phyloP scores from a whole-genome alignment of 2,329 filamentous ascomycete species.

The Chalaropsis thielavioides region DNA sequence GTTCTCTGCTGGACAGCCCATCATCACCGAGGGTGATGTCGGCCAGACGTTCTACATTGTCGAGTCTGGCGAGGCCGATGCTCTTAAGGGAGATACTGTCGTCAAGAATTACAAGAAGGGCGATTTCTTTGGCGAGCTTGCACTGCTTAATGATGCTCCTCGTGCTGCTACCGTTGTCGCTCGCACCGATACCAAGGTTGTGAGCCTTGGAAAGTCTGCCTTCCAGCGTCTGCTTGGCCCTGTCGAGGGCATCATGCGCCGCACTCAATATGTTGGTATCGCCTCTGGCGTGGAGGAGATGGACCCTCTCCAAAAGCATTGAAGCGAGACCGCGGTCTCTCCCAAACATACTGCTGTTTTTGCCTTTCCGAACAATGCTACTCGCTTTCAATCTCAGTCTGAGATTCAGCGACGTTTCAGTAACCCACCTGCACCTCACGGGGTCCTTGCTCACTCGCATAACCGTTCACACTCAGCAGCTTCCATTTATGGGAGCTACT shows the following conservation, averaged over 20 bases:
- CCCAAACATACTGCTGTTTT: constrained; percentile 5
- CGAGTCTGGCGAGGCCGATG: constrained; percentile 74
- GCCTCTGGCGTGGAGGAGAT: constrained; percentile 50
- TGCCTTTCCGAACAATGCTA: background rate
- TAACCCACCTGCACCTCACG: constrained; percentile 9
- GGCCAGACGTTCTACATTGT: constrained; percentile 86
- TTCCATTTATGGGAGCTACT: constrained; percentile 3
- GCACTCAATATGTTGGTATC: constrained; percentile 50
- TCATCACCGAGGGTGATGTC: constrained; percentile 83
- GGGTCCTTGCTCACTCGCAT: constrained; percentile 2
- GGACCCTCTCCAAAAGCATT: constrained; percentile 43
- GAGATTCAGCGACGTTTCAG: constrained; percentile 14
- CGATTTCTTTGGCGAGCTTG: constrained; percentile 94
- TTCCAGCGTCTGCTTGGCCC: constrained; percentile 89
- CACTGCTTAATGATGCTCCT: constrained; percentile 82
- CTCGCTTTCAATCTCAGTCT: background rate
- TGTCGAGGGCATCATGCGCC: constrained; percentile 86
- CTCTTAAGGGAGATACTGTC: constrained; percentile 60
- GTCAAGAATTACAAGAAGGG: constrained; percentile 79
- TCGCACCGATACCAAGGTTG: constrained; percentile 79
- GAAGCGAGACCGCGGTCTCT: constrained; percentile 13
- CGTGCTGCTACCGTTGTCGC: constrained; percentile 80
- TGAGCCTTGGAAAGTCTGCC: constrained; percentile 78
- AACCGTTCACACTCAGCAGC: constrained; percentile 10
- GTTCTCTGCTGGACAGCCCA: constrained; percentile 60